Evolutionary conservation across 2,329 filamentous ascomycete genomes (phyloP), one percentile per base, ranked within the genome.

Genomic region (Stromatinia cepivora): DNA sequence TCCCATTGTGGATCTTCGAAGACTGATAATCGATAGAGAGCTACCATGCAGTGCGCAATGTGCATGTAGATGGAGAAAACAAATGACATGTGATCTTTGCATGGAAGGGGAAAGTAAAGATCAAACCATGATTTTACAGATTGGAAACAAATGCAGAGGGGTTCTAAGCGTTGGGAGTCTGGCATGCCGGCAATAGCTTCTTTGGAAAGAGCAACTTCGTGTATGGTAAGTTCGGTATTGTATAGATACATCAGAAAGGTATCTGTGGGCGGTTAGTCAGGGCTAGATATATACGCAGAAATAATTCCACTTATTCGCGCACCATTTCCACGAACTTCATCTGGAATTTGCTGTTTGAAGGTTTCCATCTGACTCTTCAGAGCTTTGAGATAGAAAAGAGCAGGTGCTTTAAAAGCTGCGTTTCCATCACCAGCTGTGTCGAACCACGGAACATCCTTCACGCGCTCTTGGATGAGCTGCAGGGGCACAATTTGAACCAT

Each of bases 291-390:
- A 57, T 46, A 4, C 15, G 22, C 13, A 17, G 15, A 13, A 5
- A 45, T 22, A 25, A 45, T 7, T 15, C 36, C 15, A 28, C 15
- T 25, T 2, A 15, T 22, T 34, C 0, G 22, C 57, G 5, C 63
- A 71, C 70, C 42, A 45, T 71, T 57, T 6, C 28, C n/a, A 46
- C 48, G 72, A 96, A 88, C 48, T 59, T 68, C 71, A 85, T 83
- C 10, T 92, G 93, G 68, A 95, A 88, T 70, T 87, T 89, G 2
- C 92, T 87, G 79, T 89, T 84, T 82, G 13, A 71, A 45, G 4
- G 34, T 88, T 87, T 66, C 88, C 88, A 66, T 86, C 82, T 8
- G 88, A 87, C 74, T 90, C 83, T 28, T 90, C 84, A 39, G 85
- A 80, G 74, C 84, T 81, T 71, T 66, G 8, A 69, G 28, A 39